Evolutionary conservation across 257 asterid genomes (phyloP).

Genomic region (Solanum neorickii): DNA sequence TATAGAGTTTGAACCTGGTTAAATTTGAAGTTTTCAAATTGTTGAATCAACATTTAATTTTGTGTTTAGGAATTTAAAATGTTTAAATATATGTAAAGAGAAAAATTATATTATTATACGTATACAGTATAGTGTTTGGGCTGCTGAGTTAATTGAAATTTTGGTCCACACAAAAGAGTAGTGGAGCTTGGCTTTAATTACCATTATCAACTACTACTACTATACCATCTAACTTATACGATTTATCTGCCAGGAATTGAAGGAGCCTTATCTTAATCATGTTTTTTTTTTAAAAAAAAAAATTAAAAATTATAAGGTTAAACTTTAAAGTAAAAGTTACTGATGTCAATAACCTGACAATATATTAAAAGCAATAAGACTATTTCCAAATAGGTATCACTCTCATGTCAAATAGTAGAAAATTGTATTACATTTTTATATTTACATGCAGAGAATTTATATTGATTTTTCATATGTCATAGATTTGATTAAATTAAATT

Average conservation of each 20-base stretch:
- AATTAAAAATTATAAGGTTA: neutral
- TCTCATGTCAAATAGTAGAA: neutral
- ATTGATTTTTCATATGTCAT: neutral
- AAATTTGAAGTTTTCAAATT: accelerated
- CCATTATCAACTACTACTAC: neutral
- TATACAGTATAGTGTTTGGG: neutral
- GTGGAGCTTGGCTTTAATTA: neutral
- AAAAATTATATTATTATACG: too few species aligned
- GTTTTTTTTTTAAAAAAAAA: neutral
- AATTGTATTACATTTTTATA: neutral
- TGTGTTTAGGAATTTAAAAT: too few species aligned
- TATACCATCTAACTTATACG: neutral
- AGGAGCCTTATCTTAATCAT: constrained; percentile 16
- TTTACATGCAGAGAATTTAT: neutral
- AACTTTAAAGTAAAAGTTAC: constrained; percentile 56
- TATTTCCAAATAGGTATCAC: neutral
- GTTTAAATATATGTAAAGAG: too few species aligned
- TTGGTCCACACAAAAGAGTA: neutral
- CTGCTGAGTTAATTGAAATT: neutral
- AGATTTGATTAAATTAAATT: neutral
- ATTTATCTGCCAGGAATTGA: neutral
- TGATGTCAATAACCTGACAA: constrained; percentile 50
- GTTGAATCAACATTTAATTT: too few species aligned
- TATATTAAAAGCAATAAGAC: neutral
- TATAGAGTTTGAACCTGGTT: accelerated